phyloP scores from a whole-genome alignment of 441 rosid species.

The Theobroma grandiflorum region DNA sequence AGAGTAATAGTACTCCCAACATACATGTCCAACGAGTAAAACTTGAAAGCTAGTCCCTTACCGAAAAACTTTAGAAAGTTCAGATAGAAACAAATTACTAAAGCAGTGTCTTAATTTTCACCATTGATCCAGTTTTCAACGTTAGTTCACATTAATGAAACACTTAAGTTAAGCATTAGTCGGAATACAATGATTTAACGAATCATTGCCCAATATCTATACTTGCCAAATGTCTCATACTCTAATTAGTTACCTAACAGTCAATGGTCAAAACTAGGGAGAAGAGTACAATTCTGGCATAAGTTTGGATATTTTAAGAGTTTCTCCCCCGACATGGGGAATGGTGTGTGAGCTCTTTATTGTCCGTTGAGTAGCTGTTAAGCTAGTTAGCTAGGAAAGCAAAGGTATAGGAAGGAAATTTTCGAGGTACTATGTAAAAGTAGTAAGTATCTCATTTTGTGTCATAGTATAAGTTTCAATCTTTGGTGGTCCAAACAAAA shows the following conservation, averaged over 20 bases:
- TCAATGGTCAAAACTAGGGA: neutral
- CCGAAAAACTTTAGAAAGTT: no score
- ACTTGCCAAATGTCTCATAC: neutral
- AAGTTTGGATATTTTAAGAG: neutral
- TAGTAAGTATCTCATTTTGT: neutral
- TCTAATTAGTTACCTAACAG: neutral
- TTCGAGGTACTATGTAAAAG: neutral
- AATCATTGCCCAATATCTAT: neutral
- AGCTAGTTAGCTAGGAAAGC: slow-evolving; percentile 3
- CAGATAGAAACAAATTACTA: no score
- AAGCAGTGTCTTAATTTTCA: neutral
- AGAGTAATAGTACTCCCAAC: no score
- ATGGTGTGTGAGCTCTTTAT: neutral
- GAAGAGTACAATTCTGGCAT: neutral
- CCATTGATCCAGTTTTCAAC: neutral
- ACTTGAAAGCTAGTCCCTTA: neutral
- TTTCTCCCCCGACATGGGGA: neutral
- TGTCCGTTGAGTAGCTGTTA: neutral
- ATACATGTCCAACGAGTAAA: neutral
- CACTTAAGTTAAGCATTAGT: no score
- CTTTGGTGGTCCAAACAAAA: neutral
- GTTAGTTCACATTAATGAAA: no score
- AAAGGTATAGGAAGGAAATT: neutral
- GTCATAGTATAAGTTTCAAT: neutral
- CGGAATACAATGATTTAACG: neutral